Conservation (phyloP, 495 filamentous ascomycete genomes). For the Symbiotaphrina buchneri region DNA sequence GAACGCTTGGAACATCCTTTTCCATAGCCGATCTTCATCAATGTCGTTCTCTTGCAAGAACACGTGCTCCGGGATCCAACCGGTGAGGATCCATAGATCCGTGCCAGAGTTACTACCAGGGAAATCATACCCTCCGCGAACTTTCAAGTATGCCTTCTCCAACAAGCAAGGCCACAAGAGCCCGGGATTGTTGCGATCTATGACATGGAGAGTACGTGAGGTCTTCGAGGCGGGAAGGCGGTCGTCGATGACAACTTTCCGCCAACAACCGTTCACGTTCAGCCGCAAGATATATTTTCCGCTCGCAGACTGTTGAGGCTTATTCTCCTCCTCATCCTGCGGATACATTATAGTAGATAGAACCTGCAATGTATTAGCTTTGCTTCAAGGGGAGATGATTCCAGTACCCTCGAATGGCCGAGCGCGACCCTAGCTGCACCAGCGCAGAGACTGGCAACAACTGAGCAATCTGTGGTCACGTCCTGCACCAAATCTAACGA, state of each 20-base stretch:
- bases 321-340: slow-evolving; percentile 27
- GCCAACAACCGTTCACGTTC: slow-evolving; percentile 85
- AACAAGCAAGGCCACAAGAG: slow-evolving; percentile 82
- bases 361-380: slow-evolving; percentile 22
- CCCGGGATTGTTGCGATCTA: slow-evolving; percentile 56
- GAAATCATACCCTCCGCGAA: slow-evolving; percentile 91
- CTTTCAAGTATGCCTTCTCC: slow-evolving; percentile 96
- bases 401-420: slow-evolving; percentile 33
- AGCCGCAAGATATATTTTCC: slow-evolving; percentile 85
- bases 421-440: slow-evolving; percentile 40
- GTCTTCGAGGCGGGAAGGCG: slow-evolving; percentile 63
- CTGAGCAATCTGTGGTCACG: slow-evolving; percentile 83
- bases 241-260: slow-evolving; percentile 78
- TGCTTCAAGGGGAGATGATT: neutral
- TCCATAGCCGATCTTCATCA: slow-evolving; percentile 55
- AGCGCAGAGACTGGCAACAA: slow-evolving; percentile 88
- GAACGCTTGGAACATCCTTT: slow-evolving; percentile 50
- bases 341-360: slow-evolving; percentile 53
- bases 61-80: slow-evolving; percentile 93
- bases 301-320: slow-evolving; percentile 38
- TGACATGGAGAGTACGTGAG: slow-evolving; percentile 54
- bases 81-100: slow-evolving; percentile 72
- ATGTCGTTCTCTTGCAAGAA: slow-evolving; percentile 73
- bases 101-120: slow-evolving; percentile 96
- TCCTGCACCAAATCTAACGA: slow-evolving; percentile 78